Evolutionary conservation across 2,329 filamentous ascomycete species (phyloP).

Genomic region (Fusarium chaquense): DNA sequence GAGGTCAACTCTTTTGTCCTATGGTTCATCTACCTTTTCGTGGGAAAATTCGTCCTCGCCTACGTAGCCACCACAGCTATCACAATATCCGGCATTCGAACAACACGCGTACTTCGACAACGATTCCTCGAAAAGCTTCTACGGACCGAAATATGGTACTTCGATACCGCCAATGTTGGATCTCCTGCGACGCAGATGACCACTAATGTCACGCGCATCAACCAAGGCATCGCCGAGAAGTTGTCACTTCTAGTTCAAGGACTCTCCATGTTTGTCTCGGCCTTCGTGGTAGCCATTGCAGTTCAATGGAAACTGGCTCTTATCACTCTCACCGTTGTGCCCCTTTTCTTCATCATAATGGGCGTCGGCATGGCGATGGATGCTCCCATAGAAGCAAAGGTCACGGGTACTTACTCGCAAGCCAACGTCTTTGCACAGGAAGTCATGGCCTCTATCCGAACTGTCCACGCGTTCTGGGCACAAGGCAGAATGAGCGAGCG

Average conservation of each 20-base stretch:
- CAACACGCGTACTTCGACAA: constrained; percentile 27
- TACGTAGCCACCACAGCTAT: constrained; percentile 21
- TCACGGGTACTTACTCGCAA: constrained; percentile 49
- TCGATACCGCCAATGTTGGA: constrained; percentile 26
- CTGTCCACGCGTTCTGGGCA: constrained; percentile 59
- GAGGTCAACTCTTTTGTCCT: constrained; percentile 26
- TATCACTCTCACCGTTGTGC: constrained; percentile 51
- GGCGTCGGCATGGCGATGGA: constrained; percentile 43
- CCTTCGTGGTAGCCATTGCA: constrained; percentile 54
- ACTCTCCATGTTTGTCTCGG: constrained; percentile 52
- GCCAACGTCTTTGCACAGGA: constrained; percentile 52
- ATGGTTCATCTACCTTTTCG: constrained; percentile 38
- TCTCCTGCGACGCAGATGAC: constrained; percentile 48
- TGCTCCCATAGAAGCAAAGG: constrained; percentile 49
- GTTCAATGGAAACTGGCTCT: constrained; percentile 58
- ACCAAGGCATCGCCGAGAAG: constrained; percentile 56
- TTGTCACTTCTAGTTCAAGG: constrained; percentile 54
- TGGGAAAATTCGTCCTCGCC: constrained; percentile 27
- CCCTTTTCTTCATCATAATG: constrained; percentile 47
- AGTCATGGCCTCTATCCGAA: constrained; percentile 53
- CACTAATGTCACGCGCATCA: constrained; percentile 55
- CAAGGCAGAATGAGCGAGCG: constrained; percentile 51
- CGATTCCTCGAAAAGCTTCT: constrained; percentile 23
- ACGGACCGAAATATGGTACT: constrained; percentile 36
- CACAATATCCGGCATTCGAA: constrained; percentile 28